phyloP scores from a whole-genome alignment of 176 grass and related monocot species.

The Cenchrus fungigraminus region DNA sequence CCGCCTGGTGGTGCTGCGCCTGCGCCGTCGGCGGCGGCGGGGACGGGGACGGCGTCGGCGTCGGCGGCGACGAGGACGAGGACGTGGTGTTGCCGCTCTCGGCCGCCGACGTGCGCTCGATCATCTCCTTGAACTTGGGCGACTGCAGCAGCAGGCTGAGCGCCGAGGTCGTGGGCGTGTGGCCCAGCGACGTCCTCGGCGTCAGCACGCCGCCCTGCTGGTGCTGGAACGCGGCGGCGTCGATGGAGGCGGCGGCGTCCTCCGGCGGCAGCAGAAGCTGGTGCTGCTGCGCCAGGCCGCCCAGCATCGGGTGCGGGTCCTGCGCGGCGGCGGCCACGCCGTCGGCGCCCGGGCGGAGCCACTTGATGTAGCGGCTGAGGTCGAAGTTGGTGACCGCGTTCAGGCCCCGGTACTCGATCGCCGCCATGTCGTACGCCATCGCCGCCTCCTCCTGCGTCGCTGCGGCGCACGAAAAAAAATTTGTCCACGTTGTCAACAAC shows the following conservation, averaged over 20 bases:
- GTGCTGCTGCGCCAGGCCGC: slow-evolving; percentile 23
- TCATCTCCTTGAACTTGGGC: slow-evolving; percentile 80
- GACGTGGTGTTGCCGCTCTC: slow-evolving; percentile 39
- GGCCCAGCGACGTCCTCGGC: slow-evolving; percentile 11
- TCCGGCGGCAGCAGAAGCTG: slow-evolving; percentile 6
- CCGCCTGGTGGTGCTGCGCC: slow-evolving; percentile 12
- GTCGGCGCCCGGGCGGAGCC: slow-evolving; percentile 54
- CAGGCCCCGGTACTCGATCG: slow-evolving; percentile 84
- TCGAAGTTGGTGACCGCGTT: slow-evolving; percentile 97
- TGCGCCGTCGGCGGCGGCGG: slow-evolving; percentile 6
- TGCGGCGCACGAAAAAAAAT: slow-evolving; percentile 18
- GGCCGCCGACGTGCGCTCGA: slow-evolving; percentile 55
- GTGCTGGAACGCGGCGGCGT: slow-evolving; percentile 35
- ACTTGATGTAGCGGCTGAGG: slow-evolving; percentile 86
- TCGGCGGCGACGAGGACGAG: slow-evolving; percentile 31
- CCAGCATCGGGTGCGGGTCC: slow-evolving; percentile 44
- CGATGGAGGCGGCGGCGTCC: background rate
- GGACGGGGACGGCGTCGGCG: slow-evolving; percentile 24
- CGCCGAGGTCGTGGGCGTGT: slow-evolving; percentile 45
- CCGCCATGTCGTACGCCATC: slow-evolving; percentile 94
- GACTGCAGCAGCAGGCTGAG: slow-evolving; percentile 63
- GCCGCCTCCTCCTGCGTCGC: slow-evolving; percentile 95
- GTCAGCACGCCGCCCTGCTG: background rate
- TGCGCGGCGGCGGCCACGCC: slow-evolving; percentile 15
- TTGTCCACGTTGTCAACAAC: background rate